Base-by-base conservation (phyloP, 805 yeast genomes). In the Saturnispora quitensis region DNA sequence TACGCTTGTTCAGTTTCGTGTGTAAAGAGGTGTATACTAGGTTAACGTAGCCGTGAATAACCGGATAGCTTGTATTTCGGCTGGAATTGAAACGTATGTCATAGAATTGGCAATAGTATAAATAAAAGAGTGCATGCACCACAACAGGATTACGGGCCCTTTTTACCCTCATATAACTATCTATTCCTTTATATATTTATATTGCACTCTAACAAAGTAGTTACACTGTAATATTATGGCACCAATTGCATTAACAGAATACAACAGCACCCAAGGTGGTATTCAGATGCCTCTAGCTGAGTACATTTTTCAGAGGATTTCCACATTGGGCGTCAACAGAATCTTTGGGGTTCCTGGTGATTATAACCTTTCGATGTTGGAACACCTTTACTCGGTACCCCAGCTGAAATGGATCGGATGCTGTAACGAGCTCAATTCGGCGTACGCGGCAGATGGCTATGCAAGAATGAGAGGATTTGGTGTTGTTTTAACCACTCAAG, bases 381-480 rank as follows among this genome's bases (percentile, higher is more conserved):
- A 87, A 64, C 80, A 83, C 60, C 63, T 85, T 45, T 82, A 86
- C 60, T 68, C 76, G 8, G 67, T 73, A 38, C 55, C 58, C 5
- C 62, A 71, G 9, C 64, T 84, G 58, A 68, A 78, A 50, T 89
- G 95, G 87, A 73, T 86, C 46, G 96, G 96, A 24, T 80, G 81
- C 54, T 87, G 96, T 70, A 89, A 89, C 62, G 97, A 89, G 69
- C 74, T 89, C 56, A 90, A 89, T 62, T 84, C 93, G 3, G 93
- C 95, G 8, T 89, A 90, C 64, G 82, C 93, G 5, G 90, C 91
- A 7, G 97, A 90, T 65, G 97, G 97, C 5, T 90, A 87, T 61
- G 80, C 93, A 18, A 76, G 91, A 55, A 71, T 72, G 43, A 52
- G 53, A 13, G 75, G 78, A n/a, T 76, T 86, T 6, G 87, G 89